A percentile compares a stretch with the other conserved stretches of the same genome.
Conservation (phyloP, 768 basidiomycete genomes). For the Lactarius psammicola region DNA sequence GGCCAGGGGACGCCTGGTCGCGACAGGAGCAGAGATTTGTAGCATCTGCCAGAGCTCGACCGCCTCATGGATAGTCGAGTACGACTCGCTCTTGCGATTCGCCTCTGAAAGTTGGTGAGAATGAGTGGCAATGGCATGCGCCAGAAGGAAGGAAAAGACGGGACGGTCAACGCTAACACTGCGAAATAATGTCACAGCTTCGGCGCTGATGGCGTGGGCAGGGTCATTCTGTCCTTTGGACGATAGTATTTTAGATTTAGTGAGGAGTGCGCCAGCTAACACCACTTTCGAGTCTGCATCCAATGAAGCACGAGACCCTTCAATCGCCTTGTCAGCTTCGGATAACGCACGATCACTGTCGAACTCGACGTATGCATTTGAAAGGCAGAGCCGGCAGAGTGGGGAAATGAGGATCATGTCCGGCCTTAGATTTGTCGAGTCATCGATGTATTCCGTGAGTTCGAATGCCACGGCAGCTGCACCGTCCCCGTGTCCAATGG, state of each 20-base stretch:
- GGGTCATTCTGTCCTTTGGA: slow-evolving; percentile 8
- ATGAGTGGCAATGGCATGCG: slow-evolving; percentile 7
- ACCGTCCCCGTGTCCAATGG: slow-evolving; percentile 3
- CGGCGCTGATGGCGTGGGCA: slow-evolving; percentile 2
- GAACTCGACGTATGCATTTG: background rate
- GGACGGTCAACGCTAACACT: background rate
- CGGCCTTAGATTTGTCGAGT: background rate
- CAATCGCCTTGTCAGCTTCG: slow-evolving; percentile 1
- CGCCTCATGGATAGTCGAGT: background rate
- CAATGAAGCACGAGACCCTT: background rate
- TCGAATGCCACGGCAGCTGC: slow-evolving; percentile 7
- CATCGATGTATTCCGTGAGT: slow-evolving; percentile 3
- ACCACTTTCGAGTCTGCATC: background rate
- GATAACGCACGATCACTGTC: background rate
- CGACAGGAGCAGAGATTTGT: background rate
- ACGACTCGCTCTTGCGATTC: slow-evolving; percentile 11
- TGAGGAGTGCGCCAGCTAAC: slow-evolving; percentile 12
- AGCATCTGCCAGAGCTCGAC: slow-evolving; percentile 9
- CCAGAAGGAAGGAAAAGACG: slow-evolving; percentile 14
- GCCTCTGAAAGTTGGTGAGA: slow-evolving; percentile 14
- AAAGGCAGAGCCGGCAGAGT: slow-evolving; percentile 10
- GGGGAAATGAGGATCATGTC: slow-evolving; percentile 2
- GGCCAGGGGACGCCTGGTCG: slow-evolving; percentile 3
- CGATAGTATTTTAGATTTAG: slow-evolving; percentile 16
- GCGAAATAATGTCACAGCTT: slow-evolving; percentile 8